Percentiles rank a stretch among this genome's conserved stretches.
phyloP scores from a whole-genome alignment of 2,329 filamentous ascomycete genomes.

The Paraphoma chrysanthemicola region DNA sequence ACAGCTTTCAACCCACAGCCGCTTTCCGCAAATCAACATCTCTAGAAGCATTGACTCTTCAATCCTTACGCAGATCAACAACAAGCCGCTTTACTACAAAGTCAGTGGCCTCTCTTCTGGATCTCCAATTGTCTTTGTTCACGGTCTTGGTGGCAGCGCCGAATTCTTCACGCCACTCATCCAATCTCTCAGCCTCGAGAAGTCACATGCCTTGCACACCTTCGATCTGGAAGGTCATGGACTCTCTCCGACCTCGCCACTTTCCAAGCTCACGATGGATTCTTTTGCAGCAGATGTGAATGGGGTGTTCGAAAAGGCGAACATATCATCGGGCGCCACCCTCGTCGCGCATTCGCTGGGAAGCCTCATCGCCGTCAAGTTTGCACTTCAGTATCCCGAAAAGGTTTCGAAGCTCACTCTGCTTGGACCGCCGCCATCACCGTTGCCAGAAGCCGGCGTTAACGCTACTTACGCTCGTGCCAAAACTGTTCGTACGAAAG shows the following conservation, averaged over 20 bases:
- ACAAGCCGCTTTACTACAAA: slow-evolving; percentile 53
- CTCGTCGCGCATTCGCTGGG: slow-evolving; percentile 62
- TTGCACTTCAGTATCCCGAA: slow-evolving; percentile 50
- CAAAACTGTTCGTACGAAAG: slow-evolving; percentile 50
- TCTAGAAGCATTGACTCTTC: slow-evolving; percentile 12
- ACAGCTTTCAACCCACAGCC: slow-evolving; percentile 42
- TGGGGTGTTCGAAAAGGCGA: slow-evolving; percentile 47
- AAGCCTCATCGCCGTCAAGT: slow-evolving; percentile 55
- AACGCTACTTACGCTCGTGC: slow-evolving; percentile 47
- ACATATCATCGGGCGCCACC: slow-evolving; percentile 42
- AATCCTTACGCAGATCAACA: slow-evolving; percentile 49
- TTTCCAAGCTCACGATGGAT: slow-evolving; percentile 52
- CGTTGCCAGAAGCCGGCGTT: slow-evolving; percentile 49
- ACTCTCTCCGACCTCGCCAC: slow-evolving; percentile 58
- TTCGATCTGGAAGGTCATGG: slow-evolving; percentile 66
- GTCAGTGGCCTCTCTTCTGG: slow-evolving; percentile 27
- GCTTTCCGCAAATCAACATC: slow-evolving; percentile 49
- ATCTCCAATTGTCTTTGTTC: slow-evolving; percentile 58
- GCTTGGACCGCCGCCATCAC: slow-evolving; percentile 56
- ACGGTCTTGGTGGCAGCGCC: slow-evolving; percentile 60
- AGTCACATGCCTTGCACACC: slow-evolving; percentile 49
- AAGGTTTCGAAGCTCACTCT: slow-evolving; percentile 56
- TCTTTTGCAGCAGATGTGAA: slow-evolving; percentile 55
- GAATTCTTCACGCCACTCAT: slow-evolving; percentile 58
- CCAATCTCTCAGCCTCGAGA: slow-evolving; percentile 36